These are phyloP conservation scores for Austropuccinia psidii DNA, from an alignment of 1,284 basidiomycete genomes.

Conservation along the genomic window DNA sequence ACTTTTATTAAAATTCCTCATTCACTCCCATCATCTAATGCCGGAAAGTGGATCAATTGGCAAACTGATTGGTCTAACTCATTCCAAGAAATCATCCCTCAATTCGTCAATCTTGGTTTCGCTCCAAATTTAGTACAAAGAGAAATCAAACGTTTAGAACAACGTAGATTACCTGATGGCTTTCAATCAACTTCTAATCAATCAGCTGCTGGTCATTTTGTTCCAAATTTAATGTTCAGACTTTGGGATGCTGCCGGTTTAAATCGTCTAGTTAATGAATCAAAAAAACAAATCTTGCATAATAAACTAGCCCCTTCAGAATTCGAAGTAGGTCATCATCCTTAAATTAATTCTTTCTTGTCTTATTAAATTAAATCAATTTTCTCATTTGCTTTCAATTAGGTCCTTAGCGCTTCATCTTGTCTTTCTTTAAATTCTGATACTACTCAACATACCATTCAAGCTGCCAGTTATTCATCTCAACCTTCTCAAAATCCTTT, in stretches of 20 bases:
- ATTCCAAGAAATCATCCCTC: not conserved
- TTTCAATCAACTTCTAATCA: not conserved
- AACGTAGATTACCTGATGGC: not conserved
- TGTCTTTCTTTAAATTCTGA: not conserved
- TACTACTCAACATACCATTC: not conserved
- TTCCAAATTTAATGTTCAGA: constrained; percentile 3
- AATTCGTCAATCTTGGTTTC: constrained; percentile 17
- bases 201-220: not conserved
- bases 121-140: not conserved
- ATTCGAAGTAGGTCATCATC: constrained; percentile 9
- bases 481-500: not conserved
- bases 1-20: constrained; percentile 9
- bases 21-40: not conserved
- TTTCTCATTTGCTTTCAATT: not conserved
- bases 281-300: not conserved
- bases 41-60: not conserved
- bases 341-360: not conserved
- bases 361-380: not conserved
- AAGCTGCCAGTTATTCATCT: not conserved
- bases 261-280: not conserved
- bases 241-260: constrained; percentile 29
- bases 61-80: not conserved
- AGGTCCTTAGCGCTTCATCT: constrained; percentile 15
- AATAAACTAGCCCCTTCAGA: not conserved
- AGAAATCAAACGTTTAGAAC: constrained; percentile 1